These are phyloP conservation scores for Xanthoparmelia taractica DNA, from an alignment of 495 filamentous ascomycete species.

Conservation along the genomic window DNA sequence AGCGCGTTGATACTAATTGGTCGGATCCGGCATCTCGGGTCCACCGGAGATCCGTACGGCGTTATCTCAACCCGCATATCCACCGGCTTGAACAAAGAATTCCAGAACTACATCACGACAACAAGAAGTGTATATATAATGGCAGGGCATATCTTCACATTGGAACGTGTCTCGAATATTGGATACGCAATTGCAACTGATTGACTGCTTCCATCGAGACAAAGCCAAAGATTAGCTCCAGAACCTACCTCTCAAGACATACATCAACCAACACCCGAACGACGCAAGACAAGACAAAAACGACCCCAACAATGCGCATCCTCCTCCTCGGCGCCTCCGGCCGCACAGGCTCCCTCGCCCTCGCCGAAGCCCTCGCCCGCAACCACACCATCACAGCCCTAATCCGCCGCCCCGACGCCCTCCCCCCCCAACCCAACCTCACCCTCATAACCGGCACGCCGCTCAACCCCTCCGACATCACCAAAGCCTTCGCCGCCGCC, in stretches of 20 bases:
- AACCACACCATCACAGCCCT: constrained; percentile 38
- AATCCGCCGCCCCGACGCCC: constrained; percentile 32
- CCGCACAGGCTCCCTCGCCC: constrained; percentile 37
- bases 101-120: no score
- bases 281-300: constrained; percentile 15
- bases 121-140: no score
- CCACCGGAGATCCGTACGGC: no score
- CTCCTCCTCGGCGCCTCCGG: constrained; percentile 40
- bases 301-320: constrained; percentile 35
- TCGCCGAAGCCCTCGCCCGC: constrained; percentile 36
- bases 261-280: no score
- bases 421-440: constrained; percentile 22
- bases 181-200: not conserved
- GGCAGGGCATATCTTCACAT: no score
- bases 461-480: constrained; percentile 31
- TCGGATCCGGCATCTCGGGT: no score
- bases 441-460: constrained; percentile 37
- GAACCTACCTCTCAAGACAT: not conserved
- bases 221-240: not conserved
- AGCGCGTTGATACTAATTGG: no score
- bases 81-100: no score
- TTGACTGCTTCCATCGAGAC: not conserved
- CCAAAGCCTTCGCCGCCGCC: constrained; percentile 28
- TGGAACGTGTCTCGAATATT: no score
- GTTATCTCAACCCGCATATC: no score